phyloP scores from a whole-genome alignment of 2,329 filamentous ascomycete genomes.

The Colletotrichum siamense region DNA sequence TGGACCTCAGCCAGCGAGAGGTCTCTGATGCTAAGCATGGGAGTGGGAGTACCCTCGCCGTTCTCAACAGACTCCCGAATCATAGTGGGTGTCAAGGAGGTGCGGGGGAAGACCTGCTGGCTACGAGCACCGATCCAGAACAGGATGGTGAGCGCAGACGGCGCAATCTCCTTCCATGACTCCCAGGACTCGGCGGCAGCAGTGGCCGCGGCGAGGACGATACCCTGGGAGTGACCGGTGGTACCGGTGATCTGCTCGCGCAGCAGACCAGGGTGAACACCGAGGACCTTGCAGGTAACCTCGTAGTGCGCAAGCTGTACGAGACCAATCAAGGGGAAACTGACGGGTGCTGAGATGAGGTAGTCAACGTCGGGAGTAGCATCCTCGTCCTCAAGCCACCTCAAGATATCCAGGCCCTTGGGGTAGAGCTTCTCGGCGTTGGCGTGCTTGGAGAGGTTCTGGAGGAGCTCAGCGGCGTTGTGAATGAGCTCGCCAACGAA shows the following conservation, averaged over 20 bases:
- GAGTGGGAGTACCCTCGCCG: slow-evolving; percentile 93
- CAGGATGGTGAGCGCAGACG: slow-evolving; percentile 84
- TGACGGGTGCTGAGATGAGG: slow-evolving; percentile 91
- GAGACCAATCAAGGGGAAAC: slow-evolving; percentile 92
- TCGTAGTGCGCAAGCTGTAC: slow-evolving; percentile 96
- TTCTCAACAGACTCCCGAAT: slow-evolving; percentile 93
- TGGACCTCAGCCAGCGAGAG: slow-evolving; percentile 87
- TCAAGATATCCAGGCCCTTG: slow-evolving; percentile 94
- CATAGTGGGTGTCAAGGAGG: slow-evolving; percentile 88
- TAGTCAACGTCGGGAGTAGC: slow-evolving; percentile 94
- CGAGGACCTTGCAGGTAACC: slow-evolving; percentile 90
- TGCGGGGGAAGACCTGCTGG: slow-evolving; percentile 95
- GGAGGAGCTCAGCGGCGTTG: slow-evolving; percentile 84
- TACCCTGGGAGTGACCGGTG: slow-evolving; percentile 95
- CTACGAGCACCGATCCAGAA: slow-evolving; percentile 99
- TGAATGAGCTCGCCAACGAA: slow-evolving; percentile 88
- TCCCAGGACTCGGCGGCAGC: slow-evolving; percentile 94
- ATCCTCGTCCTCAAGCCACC: slow-evolving; percentile 89
- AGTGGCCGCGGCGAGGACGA: slow-evolving; percentile 91
- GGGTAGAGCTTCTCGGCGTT: slow-evolving; percentile 94
- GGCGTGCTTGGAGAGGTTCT: slow-evolving; percentile 80
- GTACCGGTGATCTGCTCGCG: slow-evolving; percentile 84
- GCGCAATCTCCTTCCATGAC: slow-evolving; percentile 81
- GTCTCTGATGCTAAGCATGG: slow-evolving; percentile 97
- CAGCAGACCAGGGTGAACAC: slow-evolving; percentile 86